These are phyloP conservation scores for Tilletia caries DNA, from an alignment of 1,284 basidiomycete species.

Conservation along the genomic window DNA sequence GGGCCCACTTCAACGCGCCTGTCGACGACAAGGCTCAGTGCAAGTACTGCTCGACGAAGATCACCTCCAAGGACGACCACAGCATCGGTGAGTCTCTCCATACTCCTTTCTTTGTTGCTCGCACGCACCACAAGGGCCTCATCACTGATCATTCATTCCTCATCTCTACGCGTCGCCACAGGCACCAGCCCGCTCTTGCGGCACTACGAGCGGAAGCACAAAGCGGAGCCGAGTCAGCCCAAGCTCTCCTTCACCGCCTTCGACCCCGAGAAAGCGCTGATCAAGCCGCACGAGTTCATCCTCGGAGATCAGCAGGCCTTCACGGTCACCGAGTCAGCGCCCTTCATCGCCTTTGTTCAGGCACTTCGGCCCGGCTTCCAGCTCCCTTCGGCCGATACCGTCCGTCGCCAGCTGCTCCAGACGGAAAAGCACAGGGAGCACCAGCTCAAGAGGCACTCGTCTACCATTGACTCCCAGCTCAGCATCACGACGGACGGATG, in stretches of 20 bases:
- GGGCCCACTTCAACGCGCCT: background rate
- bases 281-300: background rate
- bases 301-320: conserved; percentile 1
- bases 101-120: too few relatives aligned
- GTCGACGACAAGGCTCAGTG: background rate
- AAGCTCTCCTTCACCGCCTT: background rate
- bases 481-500: background rate
- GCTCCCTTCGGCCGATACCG: background rate
- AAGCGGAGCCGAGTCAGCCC: background rate
- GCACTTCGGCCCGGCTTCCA: background rate
- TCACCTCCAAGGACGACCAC: background rate
- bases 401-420: background rate
- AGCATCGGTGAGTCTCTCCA: background rate
- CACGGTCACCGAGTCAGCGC: background rate
- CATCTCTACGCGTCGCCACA: background rate
- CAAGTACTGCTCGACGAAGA: background rate
- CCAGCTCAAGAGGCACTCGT: background rate
- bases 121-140: background rate
- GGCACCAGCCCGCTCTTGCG: background rate
- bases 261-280: background rate
- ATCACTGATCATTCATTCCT: background rate
- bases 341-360: background rate
- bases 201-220: background rate
- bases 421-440: background rate
- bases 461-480: background rate